These are phyloP conservation scores for Theileria sp. DNA, from an alignment of 169 alveolate genomes.

Conservation along the genomic window DNA sequence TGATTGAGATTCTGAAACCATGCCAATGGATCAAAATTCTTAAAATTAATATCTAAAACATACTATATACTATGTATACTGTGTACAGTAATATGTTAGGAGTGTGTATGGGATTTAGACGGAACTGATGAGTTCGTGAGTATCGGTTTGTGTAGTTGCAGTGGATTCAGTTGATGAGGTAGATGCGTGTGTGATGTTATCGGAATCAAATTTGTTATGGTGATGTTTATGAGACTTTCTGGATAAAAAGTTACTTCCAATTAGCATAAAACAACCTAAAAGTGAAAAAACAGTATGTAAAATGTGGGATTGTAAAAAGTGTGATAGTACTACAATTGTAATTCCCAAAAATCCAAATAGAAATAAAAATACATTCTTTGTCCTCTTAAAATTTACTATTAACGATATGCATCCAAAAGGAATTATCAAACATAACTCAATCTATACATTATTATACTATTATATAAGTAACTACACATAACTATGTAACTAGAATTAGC, in stretches of 20 bases:
- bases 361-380: not conserved
- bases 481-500: not conserved
- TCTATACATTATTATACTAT: constrained; percentile 25
- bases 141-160: not conserved
- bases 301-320: constrained; percentile 24
- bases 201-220: constrained; percentile 10
- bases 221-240: constrained; percentile 14
- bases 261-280: constrained; percentile 59
- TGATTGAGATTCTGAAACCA: constrained; percentile 44
- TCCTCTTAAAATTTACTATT: constrained; percentile 46
- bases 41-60: constrained; percentile 24
- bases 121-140: not conserved
- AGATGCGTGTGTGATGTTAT: not conserved
- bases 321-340: constrained; percentile 8
- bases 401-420: constrained; percentile 52
- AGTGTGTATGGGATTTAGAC: not conserved
- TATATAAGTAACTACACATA: not conserved
- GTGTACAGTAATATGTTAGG: not conserved
- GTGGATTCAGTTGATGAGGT: too few species aligned
- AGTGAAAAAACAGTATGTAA: constrained; percentile 32
- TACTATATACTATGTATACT: not conserved
- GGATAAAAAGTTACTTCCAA: constrained; percentile 41
- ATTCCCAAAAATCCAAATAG: constrained; percentile 42
- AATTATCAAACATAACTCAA: constrained; percentile 35
- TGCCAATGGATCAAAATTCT: constrained; percentile 59